A percentile compares a stretch with the other conserved stretches of the same genome.
These are phyloP conservation scores for Yarrowia sp. DNA, from an alignment of 805 yeast genomes.

Conservation along the genomic window DNA sequence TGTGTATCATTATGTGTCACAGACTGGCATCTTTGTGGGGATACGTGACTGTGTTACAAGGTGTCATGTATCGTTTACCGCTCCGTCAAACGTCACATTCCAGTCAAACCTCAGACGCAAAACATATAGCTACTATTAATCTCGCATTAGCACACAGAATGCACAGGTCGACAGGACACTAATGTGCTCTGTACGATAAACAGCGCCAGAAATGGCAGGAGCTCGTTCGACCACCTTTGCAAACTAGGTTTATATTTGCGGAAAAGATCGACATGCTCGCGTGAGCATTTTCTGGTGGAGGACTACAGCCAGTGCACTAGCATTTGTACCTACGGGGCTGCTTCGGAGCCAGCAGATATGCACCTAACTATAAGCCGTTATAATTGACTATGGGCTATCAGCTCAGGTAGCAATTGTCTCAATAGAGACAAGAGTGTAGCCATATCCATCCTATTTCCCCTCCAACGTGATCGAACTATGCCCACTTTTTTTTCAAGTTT, in stretches of 20 bases:
- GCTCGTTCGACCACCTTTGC: not conserved
- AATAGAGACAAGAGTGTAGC: not conserved
- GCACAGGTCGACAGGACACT: not conserved
- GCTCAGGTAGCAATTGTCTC: not conserved
- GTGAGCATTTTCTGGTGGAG: not conserved
- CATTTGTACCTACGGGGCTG: no score
- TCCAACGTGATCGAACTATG: not conserved
- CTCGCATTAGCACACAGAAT: not conserved
- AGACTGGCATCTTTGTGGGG: not conserved
- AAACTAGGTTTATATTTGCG: not conserved
- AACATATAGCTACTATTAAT: not conserved
- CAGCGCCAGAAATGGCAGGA: not conserved
- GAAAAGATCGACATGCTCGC: slow-evolving; percentile 1
- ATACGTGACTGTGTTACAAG: not conserved
- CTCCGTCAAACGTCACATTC: not conserved
- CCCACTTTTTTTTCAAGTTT: not conserved
- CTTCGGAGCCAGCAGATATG: no score
- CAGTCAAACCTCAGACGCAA: not conserved
- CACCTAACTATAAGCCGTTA: not conserved
- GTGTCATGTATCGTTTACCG: not conserved
- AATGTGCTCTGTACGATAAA: not conserved
- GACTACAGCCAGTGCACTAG: no score
- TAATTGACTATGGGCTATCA: no score
- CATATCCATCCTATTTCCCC: not conserved
- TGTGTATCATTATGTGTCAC: not conserved